A percentile compares a stretch with the other conserved stretches of the same genome.
Conservation (phyloP, 208 protist species). For the Trypanosoma scelopori region DNA sequence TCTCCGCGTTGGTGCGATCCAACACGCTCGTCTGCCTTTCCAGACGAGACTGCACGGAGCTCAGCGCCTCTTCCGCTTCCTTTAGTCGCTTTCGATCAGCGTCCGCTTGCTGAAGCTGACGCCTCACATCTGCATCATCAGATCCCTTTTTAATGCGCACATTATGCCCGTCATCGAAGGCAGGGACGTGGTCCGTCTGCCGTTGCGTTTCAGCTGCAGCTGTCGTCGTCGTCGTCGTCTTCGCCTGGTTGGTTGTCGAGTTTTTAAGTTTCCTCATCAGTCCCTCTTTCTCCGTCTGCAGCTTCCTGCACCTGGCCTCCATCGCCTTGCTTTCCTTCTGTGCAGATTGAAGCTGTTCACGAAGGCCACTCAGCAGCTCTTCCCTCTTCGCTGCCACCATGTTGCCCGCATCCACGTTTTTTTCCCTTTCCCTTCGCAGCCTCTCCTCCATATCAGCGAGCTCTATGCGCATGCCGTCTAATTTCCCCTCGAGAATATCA, state of each 20-base stretch:
- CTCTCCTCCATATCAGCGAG: conserved; percentile 17
- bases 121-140: neutral
- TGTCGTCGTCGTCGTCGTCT: no score
- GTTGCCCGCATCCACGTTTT: conserved; percentile 10
- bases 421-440: conserved; percentile 29
- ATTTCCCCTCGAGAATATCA: conserved; percentile 24
- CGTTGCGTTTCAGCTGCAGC: neutral
- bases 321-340: conserved; percentile 17
- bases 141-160: conserved; percentile 39
- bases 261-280: neutral
- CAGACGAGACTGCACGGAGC: neutral
- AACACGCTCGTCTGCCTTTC: neutral
- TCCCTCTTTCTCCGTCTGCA: conserved; percentile 31
- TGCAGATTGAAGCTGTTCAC: conserved; percentile 30
- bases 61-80: neutral
- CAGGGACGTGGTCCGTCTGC: neutral
- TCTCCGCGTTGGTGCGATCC: conserved; percentile 4
- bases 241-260: neutral
- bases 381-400: conserved; percentile 20
- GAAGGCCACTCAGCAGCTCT: conserved; percentile 26
- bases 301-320: conserved; percentile 14
- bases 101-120: conserved; percentile 1
- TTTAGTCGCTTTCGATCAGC: neutral
- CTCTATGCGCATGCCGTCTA: conserved; percentile 15
- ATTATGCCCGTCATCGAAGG: conserved; percentile 3